Conservation (phyloP, 2,329 filamentous ascomycete genomes). For the Alternaria longipes region DNA sequence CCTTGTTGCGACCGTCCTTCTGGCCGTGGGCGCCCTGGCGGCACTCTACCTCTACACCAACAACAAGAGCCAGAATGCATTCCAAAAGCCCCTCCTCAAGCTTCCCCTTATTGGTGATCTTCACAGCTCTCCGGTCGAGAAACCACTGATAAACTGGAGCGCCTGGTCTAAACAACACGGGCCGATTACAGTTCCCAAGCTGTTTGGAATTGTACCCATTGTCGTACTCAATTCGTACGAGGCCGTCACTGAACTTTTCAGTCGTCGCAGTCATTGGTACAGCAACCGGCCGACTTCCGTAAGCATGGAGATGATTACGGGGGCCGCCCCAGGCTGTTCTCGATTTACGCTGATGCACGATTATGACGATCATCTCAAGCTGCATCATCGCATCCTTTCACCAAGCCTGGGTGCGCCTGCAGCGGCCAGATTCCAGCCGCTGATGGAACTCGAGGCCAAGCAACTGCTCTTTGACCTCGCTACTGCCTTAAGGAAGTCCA, state of each 20-base stretch:
- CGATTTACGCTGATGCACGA: slow-evolving; percentile 22
- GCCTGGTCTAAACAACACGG: slow-evolving; percentile 18
- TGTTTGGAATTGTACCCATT: slow-evolving; percentile 19
- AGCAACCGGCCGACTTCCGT: slow-evolving; percentile 20
- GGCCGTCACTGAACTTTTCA: slow-evolving; percentile 20
- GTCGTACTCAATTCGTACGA: slow-evolving; percentile 21
- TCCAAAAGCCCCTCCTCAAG: slow-evolving; percentile 13
- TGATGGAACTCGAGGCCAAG: slow-evolving; percentile 20
- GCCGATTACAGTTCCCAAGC: slow-evolving; percentile 11
- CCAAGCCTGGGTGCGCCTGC: slow-evolving; percentile 21
- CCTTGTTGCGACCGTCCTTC: slow-evolving; percentile 3
- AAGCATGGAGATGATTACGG: slow-evolving; percentile 24
- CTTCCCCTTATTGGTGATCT: slow-evolving; percentile 20
- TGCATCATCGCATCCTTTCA: slow-evolving; percentile 19
- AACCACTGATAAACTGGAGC: slow-evolving; percentile 17
- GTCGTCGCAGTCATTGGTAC: slow-evolving; percentile 21
- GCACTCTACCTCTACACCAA: slow-evolving; percentile 7
- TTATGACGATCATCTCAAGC: slow-evolving; percentile 20
- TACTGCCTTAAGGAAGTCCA: slow-evolving; percentile 1
- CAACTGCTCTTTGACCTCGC: slow-evolving; percentile 20
- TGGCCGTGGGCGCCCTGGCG: slow-evolving; percentile 8
- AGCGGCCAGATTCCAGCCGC: slow-evolving; percentile 12
- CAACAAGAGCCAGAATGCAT: slow-evolving; percentile 2
- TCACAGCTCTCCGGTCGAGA: slow-evolving; percentile 16
- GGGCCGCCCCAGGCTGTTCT: slow-evolving; percentile 16